phyloP scores from a whole-genome alignment of 164 flowering plant genomes.

The Buxus sempervirens region DNA sequence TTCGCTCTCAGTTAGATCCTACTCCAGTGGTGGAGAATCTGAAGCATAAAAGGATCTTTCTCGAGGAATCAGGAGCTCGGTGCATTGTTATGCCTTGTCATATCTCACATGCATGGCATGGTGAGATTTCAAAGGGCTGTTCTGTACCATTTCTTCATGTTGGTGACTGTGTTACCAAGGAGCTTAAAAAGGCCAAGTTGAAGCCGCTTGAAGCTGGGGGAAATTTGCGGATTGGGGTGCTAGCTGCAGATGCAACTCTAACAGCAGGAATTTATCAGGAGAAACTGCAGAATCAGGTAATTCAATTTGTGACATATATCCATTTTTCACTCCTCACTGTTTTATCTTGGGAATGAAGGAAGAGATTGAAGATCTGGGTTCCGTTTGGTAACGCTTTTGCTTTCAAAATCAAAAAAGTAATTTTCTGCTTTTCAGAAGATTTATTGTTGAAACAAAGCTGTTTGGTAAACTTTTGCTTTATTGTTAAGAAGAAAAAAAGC shows the following conservation, averaged over 20 bases:
- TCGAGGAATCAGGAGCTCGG: conserved; percentile 67
- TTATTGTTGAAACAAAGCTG: too few species aligned
- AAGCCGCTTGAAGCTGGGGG: conserved; percentile 79
- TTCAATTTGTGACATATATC: neutral
- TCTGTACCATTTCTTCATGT: conserved; percentile 61
- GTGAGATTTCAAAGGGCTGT: conserved; percentile 53
- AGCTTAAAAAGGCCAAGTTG: conserved; percentile 66
- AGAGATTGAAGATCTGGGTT: too few species aligned
- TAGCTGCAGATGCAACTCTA: conserved; percentile 47
- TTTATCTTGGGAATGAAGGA: neutral
- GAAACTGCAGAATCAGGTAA: conserved; percentile 66
- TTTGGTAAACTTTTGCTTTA: too few species aligned
- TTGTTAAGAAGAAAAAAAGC: too few species aligned
- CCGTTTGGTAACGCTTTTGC: too few species aligned
- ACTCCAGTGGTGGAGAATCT: conserved; percentile 46
- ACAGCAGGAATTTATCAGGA: conserved; percentile 63
- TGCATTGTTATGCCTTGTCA: conserved; percentile 87
- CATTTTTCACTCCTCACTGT: neutral
- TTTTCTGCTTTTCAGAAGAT: too few species aligned
- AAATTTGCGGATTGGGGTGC: conserved; percentile 54
- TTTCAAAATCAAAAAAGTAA: too few species aligned
- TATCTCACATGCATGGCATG: conserved; percentile 59
- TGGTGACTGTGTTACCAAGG: conserved; percentile 72
- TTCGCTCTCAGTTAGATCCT: conserved; percentile 20
- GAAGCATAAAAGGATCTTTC: conserved; percentile 44